Base-by-base conservation (phyloP, 768 basidiomycete species). In the Suillus fuscotomentosus region DNA sequence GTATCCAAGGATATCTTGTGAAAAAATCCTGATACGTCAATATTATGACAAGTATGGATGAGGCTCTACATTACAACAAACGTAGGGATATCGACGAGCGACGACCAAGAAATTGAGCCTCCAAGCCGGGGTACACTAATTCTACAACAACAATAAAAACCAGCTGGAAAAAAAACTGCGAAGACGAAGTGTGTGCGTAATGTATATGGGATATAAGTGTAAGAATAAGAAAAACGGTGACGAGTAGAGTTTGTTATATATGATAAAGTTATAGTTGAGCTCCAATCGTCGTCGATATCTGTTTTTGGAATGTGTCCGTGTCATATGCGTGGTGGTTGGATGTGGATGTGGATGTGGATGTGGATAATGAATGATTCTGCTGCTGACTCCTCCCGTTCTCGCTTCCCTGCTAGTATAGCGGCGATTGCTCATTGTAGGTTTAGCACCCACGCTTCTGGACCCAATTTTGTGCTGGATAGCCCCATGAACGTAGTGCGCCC, bases 401-500 rank as follows among this genome's bases (percentile, higher is more conserved):
- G 8, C 24, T 59, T 11, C 51, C 34, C 13, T 56, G 39, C 55
- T 61, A 56, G 54, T n/a, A n/a, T 34, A 24, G 53, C 51, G 31
- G 31, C 3, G 15, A 15, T 20, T 5, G 31, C 15, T 75, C 68
- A 76, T 54, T 66, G 63, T 5, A 75, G 69, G 68, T 76, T 76
- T 10, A 76, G 36, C 41, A 54, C 14, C 76, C 83, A 77, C 1
- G 75, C 75, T 41, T 83, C 79, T 7, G 77, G 76, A 3, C 74
- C 74, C 0, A 74, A 68, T 56, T 71, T 71, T 60, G 72, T 76
- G 66, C 81, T 76, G 8, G 80, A 75, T 42, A 86, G 63, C 20
- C 86, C 86, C 65, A 78, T 80, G 72, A 88, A 82, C 68, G 72
- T 77, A 3, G 73, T 78, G 20, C 71, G 74, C 27, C 73, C 78